Evolutionary conservation across 1,284 basidiomycete genomes (phyloP), one percentile per base, ranked within the genome.

Genomic region (Ustilago nuda): DNA sequence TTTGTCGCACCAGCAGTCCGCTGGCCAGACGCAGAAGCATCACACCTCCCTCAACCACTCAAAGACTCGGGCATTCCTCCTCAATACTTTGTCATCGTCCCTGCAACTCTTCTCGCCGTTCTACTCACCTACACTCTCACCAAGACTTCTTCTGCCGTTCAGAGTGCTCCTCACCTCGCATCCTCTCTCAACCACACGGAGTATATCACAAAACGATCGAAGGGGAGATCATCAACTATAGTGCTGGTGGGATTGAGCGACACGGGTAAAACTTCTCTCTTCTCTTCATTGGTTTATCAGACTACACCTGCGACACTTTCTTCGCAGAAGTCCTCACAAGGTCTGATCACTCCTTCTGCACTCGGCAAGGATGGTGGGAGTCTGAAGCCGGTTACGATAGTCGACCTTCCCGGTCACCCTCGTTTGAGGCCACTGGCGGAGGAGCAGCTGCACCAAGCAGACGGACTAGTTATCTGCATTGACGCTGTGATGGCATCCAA

Each of bases 341-440:
- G 73, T 3, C 32, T 74, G 13, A 60, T 68, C 17, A 52, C 59
- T 15, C 4, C 55, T 2, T n/a, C 43, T 1, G 23, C 32, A n/a
- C 51, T 69, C 17, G 8, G 13, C 13, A 45, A 43, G 11, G 53
- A 45, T 5, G 59, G 46, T 0, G 45, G 27, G 17, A 41, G 6
- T 0, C 5, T 71, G n/a, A 72, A 70, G 33, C 60, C 72, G 15
- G 59, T 81, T 3, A 71, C 66, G 12, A 55, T 85, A 5, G 60
- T 83, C 13, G 83, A 85, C 37, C 54, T 83, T 37, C 83, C 83
- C 0, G 83, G 83, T 9, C 83, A 85, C 55, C 76, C 82, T 4
- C 56, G 83, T 3, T 56, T 85, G 13, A 68, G 82, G 9, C 68
- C 73, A 7, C 56, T 75, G n/a, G 72, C 75, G 4, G 72, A 73